Conservation (phyloP, 139 green algal genomes). For the Volvox africanus region DNA sequence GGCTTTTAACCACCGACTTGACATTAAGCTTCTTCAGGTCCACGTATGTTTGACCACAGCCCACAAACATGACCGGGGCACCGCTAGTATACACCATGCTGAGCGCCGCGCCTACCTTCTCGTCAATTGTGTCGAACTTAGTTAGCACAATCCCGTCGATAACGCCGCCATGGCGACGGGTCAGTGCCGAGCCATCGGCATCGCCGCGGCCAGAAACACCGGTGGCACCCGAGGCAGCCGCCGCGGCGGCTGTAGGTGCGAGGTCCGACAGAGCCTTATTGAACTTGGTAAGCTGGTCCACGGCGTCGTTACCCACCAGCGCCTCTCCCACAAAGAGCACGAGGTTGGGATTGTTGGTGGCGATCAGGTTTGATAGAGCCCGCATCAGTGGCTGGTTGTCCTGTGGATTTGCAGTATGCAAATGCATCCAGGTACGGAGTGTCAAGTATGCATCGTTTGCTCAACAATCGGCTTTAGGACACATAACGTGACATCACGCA, state of each 20-base stretch:
- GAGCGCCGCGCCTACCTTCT: constrained; percentile 98
- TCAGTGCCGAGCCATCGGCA: constrained; percentile 10
- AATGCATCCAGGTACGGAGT: too few species aligned
- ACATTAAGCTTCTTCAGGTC: constrained; percentile 96
- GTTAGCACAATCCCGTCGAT: constrained; percentile 95
- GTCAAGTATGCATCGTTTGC: too few species aligned
- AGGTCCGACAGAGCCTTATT: constrained; percentile 77
- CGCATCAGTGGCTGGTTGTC: constrained; percentile 99
- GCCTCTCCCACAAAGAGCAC: constrained; percentile 99
- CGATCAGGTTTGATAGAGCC: constrained; percentile 95
- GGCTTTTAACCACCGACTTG: constrained; percentile 88
- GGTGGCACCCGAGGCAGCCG: neutral
- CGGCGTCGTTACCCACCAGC: constrained; percentile 98
- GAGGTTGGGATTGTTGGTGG: constrained; percentile 94
- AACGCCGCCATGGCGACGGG: constrained; percentile 39
- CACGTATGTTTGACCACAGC: constrained; percentile 97
- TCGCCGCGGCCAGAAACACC: constrained; percentile 1
- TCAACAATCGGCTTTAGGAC: too few species aligned
- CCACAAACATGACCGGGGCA: constrained; percentile 98
- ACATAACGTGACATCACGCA: too few species aligned
- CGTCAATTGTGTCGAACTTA: constrained; percentile 99
- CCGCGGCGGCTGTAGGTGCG: constrained; percentile 26
- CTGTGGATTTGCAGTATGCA: constrained; percentile 61
- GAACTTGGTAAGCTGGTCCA: constrained; percentile 99
- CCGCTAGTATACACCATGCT: constrained; percentile 98